phyloP scores from a whole-genome alignment of 352 stramenopile species.

The Elongisporangium undulatum region DNA sequence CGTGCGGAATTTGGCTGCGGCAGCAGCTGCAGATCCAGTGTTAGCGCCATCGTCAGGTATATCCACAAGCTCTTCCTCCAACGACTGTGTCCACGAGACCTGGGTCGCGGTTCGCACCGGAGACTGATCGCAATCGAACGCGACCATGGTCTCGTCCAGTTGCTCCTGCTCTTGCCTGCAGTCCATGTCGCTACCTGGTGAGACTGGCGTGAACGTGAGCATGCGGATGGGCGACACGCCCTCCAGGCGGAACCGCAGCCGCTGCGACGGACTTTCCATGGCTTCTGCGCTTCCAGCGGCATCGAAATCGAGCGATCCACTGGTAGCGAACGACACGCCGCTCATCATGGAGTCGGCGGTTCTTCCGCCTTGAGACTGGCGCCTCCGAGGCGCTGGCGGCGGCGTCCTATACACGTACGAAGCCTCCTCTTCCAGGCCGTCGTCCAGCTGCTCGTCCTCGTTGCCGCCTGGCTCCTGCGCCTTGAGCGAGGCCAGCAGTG shows the following conservation, averaged over 20 bases:
- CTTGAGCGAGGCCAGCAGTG: constrained; percentile 20
- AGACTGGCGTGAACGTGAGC: constrained; percentile 5
- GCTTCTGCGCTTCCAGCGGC: constrained; percentile 2
- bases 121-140: not conserved
- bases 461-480: constrained; percentile 6
- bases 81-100: not conserved
- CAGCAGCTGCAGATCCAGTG: constrained; percentile 22
- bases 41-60: constrained; percentile 10
- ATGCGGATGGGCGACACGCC: constrained; percentile 54
- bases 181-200: constrained; percentile 7
- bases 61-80: not conserved
- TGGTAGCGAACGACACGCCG: constrained; percentile 26
- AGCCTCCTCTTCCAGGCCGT: constrained; percentile 21
- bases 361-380: constrained; percentile 16
- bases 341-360: not conserved
- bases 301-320: constrained; percentile 53
- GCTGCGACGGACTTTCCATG: constrained; percentile 38
- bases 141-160: not conserved
- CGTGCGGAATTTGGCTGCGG: constrained; percentile 11
- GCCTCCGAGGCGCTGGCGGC: constrained; percentile 9
- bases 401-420: constrained; percentile 77
- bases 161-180: constrained; percentile 3
- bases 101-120: not conserved
- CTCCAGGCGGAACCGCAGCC: constrained; percentile 39
- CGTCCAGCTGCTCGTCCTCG: constrained; percentile 13